Conservation (phyloP, 2,329 filamentous ascomycete genomes). For the Colletotrichum sp. region DNA sequence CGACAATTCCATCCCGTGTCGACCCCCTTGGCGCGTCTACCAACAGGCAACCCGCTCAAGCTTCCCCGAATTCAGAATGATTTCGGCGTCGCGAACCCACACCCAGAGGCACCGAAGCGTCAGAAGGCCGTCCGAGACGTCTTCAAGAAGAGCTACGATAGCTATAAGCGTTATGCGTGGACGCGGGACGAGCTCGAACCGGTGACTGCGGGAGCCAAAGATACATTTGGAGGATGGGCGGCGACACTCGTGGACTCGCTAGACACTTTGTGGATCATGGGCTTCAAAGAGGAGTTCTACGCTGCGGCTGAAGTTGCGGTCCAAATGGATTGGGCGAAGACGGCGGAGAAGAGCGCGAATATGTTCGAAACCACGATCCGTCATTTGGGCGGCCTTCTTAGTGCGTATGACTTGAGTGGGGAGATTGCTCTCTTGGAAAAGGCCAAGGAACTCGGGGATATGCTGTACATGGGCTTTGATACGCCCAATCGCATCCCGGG, state of each 20-base stretch:
- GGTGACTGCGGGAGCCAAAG: constrained; percentile 39
- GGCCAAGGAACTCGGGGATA: constrained; percentile 66
- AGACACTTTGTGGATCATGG: constrained; percentile 62
- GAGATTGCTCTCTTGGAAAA: constrained; percentile 63
- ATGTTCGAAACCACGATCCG: constrained; percentile 76
- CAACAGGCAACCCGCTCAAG: constrained; percentile 26
- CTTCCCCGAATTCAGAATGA: constrained; percentile 35
- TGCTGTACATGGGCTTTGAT: constrained; percentile 71
- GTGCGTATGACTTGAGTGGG: constrained; percentile 72
- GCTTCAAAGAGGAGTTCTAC: constrained; percentile 53
- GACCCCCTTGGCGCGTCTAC: constrained; percentile 33
- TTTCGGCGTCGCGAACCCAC: constrained; percentile 45
- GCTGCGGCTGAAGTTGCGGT: constrained; percentile 48
- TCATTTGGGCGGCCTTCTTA: constrained; percentile 72
- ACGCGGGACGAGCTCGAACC: constrained; percentile 50
- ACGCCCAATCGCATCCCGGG: constrained; percentile 69
- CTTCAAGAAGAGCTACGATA: constrained; percentile 42
- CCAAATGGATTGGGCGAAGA: constrained; percentile 57
- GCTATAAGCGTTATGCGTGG: constrained; percentile 50
- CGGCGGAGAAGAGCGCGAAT: constrained; percentile 52
- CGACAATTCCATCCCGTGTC: constrained; percentile 31
- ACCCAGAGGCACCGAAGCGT: constrained; percentile 15
- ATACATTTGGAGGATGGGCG: constrained; percentile 53
- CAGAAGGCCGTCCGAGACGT: constrained; percentile 34
- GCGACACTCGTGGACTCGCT: constrained; percentile 51